Base-by-base conservation (phyloP, 805 yeast genomes). In the Wickerhamiella dianesei region DNA sequence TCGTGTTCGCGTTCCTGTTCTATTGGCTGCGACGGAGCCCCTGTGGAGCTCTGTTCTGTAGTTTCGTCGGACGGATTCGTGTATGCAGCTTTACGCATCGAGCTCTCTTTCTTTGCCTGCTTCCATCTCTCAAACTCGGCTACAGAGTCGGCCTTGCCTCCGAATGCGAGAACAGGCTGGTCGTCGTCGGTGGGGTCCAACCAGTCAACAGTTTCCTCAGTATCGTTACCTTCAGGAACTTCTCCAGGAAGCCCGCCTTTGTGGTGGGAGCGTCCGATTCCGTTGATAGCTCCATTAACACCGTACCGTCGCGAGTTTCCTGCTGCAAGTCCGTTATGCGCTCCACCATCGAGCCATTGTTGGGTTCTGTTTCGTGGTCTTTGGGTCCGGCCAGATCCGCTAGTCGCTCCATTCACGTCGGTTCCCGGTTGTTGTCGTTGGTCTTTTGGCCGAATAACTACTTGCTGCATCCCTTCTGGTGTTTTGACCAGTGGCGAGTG, bases 41-140 rank as follows among this genome's bases (percentile, higher is more conserved):
- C 43, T 8, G 32, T n/a, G n/a, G 43, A n/a, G 5, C 37, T 37
- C 4, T 22, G 13, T 14, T 18, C 25, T 4, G 39, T 21, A 2
- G 47, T 22, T 16, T 29, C 22, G 13, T 43, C 47, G 42, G 45
- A 25, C 12, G 43, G 32, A 35, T 43, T 45, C 37, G 36, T 20
- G 16, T 43, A 36, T 19, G 41, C 49, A 2, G 49, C 44, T 16
- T 42, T 43, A 3, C 40, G 35, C 17, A 43, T 20, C 4, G 36
- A 36, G 13, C 21, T 42, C n/a, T 14, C 9, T 37, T 21, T 35
- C 40, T 54, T 50, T 16, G 43, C 16, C 43, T 21, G 44, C 48
- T 57, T 57, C 60, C 60, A 57, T 41, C 45, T 41, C 53, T 57
- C 60, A 44, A 57, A 57, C 45, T 56, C 59, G 19, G 50, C 56